Evolutionary conservation across 192 early-diverging fungal species (phyloP).

Genomic region (Linnemannia zychae): DNA sequence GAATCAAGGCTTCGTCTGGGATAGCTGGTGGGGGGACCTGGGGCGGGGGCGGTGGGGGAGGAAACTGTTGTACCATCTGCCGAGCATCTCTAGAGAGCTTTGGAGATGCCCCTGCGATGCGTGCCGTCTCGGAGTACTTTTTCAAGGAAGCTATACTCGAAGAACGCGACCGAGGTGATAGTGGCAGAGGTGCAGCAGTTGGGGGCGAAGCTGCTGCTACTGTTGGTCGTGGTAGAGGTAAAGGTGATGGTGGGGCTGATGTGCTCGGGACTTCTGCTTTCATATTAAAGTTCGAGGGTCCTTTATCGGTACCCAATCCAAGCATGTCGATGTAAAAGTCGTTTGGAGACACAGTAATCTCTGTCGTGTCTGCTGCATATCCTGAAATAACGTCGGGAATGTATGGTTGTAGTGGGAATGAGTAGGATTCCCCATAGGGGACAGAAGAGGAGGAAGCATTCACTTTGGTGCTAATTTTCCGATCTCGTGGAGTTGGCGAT

Average conservation of each 20-base stretch:
- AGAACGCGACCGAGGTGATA: conserved; percentile 16
- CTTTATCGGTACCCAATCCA: not conserved
- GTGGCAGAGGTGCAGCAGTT: not conserved
- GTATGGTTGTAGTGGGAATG: not conserved
- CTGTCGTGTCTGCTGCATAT: not conserved
- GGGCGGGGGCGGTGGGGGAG: conserved; percentile 44
- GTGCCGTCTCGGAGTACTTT: not conserved
- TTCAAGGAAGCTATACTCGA: not conserved
- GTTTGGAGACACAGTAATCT: not conserved
- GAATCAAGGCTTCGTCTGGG: not conserved
- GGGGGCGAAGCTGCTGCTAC: not conserved
- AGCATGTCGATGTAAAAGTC: conserved; percentile 34
- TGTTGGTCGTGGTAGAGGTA: not conserved
- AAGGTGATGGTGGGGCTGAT: not conserved
- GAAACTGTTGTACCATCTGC: conserved; percentile 12
- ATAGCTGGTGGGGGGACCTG: conserved; percentile 42
- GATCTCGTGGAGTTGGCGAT: conserved; percentile 15
- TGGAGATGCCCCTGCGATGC: conserved; percentile 7
- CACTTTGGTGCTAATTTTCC: not conserved
- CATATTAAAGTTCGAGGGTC: not conserved
- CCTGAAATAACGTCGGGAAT: not conserved
- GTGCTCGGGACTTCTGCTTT: not conserved
- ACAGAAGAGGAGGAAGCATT: not conserved
- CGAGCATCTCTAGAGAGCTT: conserved; percentile 21
- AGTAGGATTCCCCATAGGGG: not conserved